Percentiles rank a stretch among this genome's conserved stretches.
These are phyloP conservation scores for Debaryomyces singareniensis DNA, from an alignment of 1,139 yeast genomes.

Conservation along the genomic window DNA sequence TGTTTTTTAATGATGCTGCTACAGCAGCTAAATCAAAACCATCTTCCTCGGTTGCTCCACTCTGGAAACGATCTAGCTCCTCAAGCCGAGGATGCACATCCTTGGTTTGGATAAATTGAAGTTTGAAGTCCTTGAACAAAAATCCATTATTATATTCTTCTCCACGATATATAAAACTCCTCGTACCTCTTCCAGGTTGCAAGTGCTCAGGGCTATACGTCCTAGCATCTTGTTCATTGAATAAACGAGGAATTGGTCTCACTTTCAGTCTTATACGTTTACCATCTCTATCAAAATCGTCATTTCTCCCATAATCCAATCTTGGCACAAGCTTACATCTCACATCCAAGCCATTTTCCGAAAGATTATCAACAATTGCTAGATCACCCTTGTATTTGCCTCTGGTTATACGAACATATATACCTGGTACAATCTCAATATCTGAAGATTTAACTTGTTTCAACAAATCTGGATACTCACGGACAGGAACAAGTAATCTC, in stretches of 20 bases:
- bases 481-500: constrained; percentile 86
- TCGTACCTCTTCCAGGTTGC: constrained; percentile 67
- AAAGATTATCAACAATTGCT: constrained; percentile 87
- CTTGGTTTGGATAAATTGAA: constrained; percentile 75
- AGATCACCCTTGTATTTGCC: constrained; percentile 92
- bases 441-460: constrained; percentile 88
- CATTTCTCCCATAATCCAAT: constrained; percentile 77
- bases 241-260: constrained; percentile 80
- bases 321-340: constrained; percentile 90
- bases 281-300: constrained; percentile 53
- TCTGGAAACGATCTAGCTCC: constrained; percentile 78
- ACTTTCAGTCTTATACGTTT: constrained; percentile 47
- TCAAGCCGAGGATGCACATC: constrained; percentile 84
- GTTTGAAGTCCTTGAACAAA: constrained; percentile 76
- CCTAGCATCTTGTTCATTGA: constrained; percentile 65
- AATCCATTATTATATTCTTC: constrained; percentile 91
- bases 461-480: constrained; percentile 88
- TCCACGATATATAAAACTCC: constrained; percentile 67
- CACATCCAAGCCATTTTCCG: constrained; percentile 92
- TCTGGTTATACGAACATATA: constrained; percentile 82
- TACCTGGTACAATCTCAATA: constrained; percentile 83
- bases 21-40: constrained; percentile 81
- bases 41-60: constrained; percentile 60
- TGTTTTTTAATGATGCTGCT: constrained; percentile 73
- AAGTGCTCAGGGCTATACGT: constrained; percentile 53